Evolutionary conservation across 2,329 filamentous ascomycete genomes (phyloP).

Genomic region (Ophiostoma montium): DNA sequence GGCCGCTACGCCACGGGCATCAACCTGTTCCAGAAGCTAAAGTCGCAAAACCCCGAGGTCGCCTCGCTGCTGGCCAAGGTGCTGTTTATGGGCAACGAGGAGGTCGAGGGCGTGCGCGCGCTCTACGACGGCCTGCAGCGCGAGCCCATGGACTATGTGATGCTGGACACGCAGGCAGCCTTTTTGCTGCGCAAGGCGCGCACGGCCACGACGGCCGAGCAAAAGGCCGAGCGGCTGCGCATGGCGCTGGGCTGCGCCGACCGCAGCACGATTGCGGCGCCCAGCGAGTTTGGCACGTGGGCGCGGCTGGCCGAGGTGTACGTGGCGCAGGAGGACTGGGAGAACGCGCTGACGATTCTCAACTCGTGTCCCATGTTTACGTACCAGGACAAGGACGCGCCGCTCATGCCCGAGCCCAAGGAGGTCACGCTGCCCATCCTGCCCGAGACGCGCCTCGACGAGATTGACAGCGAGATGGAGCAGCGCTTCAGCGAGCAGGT

Average conservation of each 20-base stretch:
- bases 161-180: slow-evolving; percentile 86
- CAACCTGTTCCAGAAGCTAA: slow-evolving; percentile 93
- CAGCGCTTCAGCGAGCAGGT: slow-evolving; percentile 72
- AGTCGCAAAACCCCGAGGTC: slow-evolving; percentile 80
- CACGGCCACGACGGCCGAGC: slow-evolving; percentile 36
- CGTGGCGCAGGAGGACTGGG: slow-evolving; percentile 88
- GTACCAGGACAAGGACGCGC: slow-evolving; percentile 95
- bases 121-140: slow-evolving; percentile 81
- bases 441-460: slow-evolving; percentile 78
- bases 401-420: slow-evolving; percentile 83
- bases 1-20: slow-evolving; percentile 90
- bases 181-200: slow-evolving; percentile 78
- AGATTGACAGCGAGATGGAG: slow-evolving; percentile 85
- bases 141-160: slow-evolving; percentile 92
- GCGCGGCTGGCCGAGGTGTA: slow-evolving; percentile 88
- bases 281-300: slow-evolving; percentile 96
- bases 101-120: slow-evolving; percentile 84
- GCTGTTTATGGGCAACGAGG: slow-evolving; percentile 87
- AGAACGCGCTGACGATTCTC: slow-evolving; percentile 82
- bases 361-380: slow-evolving; percentile 99
- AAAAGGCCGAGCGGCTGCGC: slow-evolving; percentile 54
- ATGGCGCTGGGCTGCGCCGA: slow-evolving; percentile 90
- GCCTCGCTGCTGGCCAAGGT: slow-evolving; percentile 85
- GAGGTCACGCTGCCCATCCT: slow-evolving; percentile 78
- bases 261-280: slow-evolving; percentile 83